Base-by-base conservation (phyloP, 257 asterid species). In the Dorcoceras hygrometricum region DNA sequence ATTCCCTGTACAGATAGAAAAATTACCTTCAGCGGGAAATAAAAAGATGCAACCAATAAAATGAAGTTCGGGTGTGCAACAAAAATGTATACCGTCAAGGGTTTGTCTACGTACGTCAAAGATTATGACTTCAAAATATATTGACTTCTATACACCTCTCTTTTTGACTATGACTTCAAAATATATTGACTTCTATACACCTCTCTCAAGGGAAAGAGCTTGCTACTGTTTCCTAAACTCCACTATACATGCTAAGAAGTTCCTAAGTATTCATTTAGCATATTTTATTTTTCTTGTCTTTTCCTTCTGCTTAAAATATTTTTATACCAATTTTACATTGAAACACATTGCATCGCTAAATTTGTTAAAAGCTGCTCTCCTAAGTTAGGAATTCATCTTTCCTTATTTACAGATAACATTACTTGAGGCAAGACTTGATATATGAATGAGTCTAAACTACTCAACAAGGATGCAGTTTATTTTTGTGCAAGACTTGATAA, bases 1-100 rank as follows among this genome's bases (percentile, higher is more conserved):
- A 79, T 57, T 46, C 79, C 89, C 96, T 87, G 82, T 31, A 78
- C 23, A 48, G 63, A 67, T 48, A 10, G 19, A 23, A 68, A 75
- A 48, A 29, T 56, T 70, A 63, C n/a, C 24, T 6, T 62, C 31
- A 43, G 24, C 22, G 39, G 5, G 28, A 51, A 61, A 48, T 58
- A 3, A 59, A 71, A 61, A 54, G 62, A 48, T 31, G n/a, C 68
- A 70, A 48, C 50, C 64, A 66, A 66, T 59, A 59, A 8, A 54
- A 51, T 46, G 43, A 22, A 48, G 7, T 25, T 26, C 23, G 18
- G 27, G 54, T 29, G 19, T 20, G 61, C 61, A 27, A 59, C 12
- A 9, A 59, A 26, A 27, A 59, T 23, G 6, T 12, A 14, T 58
- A 32, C 6, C 9, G 34, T 25, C 14, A 16, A 23, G 25, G 29